phyloP scores from a whole-genome alignment of 2,329 filamentous ascomycete genomes.

The Lithohypha guttulata region DNA sequence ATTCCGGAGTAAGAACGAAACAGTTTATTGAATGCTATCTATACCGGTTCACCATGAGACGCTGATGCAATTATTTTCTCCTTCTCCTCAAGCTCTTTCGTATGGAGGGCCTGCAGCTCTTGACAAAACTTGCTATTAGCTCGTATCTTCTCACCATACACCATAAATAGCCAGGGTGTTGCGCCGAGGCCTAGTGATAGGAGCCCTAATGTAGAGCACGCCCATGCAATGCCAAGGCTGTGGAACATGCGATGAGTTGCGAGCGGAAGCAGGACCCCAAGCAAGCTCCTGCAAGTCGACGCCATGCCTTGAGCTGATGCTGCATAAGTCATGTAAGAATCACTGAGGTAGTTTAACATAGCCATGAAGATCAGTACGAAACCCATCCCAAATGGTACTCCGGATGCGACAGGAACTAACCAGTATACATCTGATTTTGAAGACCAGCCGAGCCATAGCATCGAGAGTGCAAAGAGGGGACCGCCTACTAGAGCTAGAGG shows the following conservation, averaged over 20 bases:
- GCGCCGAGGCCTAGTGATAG: constrained; percentile 29
- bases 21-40: constrained; percentile 1
- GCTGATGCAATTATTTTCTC: background rate
- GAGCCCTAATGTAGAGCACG: constrained; percentile 32
- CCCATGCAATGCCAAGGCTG: constrained; percentile 32
- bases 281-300: constrained; percentile 39
- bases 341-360: constrained; percentile 53
- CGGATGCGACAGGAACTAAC: constrained; percentile 46
- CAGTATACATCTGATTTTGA: constrained; percentile 26
- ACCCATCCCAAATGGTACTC: constrained; percentile 51
- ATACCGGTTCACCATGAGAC: background rate
- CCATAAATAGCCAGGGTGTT: constrained; percentile 35
- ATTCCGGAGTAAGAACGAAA: no score
- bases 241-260: constrained; percentile 31
- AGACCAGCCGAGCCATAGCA: constrained; percentile 39
- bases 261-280: constrained; percentile 48
- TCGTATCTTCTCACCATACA: constrained; percentile 30
- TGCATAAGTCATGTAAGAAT: constrained; percentile 57
- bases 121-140: constrained; percentile 34
- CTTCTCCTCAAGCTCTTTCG: constrained; percentile 22
- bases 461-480: constrained; percentile 44
- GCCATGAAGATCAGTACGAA: constrained; percentile 54
- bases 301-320: constrained; percentile 46
- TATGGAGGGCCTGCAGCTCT: constrained; percentile 28
- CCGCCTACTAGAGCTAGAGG: constrained; percentile 62